A percentile compares a stretch with the other conserved stretches of the same genome.
These are phyloP conservation scores for Scytalidium sp. DNA, from an alignment of 2,329 filamentous ascomycete genomes.

Conservation along the genomic window DNA sequence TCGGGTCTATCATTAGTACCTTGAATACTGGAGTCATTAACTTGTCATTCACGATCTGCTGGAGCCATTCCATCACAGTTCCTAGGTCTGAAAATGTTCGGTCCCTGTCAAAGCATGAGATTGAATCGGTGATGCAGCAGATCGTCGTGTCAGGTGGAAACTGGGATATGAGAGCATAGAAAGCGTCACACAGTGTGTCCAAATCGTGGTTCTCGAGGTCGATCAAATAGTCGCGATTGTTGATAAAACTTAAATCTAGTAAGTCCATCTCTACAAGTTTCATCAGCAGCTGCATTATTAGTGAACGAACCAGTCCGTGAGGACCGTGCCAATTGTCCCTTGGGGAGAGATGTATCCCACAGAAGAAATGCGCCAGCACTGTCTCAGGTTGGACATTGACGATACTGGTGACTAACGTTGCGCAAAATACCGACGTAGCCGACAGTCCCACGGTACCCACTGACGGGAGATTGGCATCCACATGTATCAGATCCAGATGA, in stretches of 20 bases:
- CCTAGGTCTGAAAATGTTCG: neutral
- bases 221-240: neutral
- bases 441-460: neutral
- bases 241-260: neutral
- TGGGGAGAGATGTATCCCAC: neutral
- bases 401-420: neutral
- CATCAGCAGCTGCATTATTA: neutral
- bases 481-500: neutral
- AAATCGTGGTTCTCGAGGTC: slow-evolving; percentile 1
- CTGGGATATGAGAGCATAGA: neutral
- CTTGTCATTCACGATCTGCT: neutral
- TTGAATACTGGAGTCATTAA: neutral
- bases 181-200: neutral
- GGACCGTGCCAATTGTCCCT: slow-evolving; percentile 1
- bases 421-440: slow-evolving; percentile 1
- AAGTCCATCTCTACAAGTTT: neutral
- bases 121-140: neutral
- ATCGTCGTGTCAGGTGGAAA: neutral
- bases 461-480: neutral
- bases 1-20: neutral
- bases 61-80: neutral
- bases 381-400: neutral
- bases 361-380: neutral
- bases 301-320: neutral
- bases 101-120: neutral